Conservation (phyloP, 1,284 basidiomycete genomes). For the Cryptococcus wingfieldii region DNA sequence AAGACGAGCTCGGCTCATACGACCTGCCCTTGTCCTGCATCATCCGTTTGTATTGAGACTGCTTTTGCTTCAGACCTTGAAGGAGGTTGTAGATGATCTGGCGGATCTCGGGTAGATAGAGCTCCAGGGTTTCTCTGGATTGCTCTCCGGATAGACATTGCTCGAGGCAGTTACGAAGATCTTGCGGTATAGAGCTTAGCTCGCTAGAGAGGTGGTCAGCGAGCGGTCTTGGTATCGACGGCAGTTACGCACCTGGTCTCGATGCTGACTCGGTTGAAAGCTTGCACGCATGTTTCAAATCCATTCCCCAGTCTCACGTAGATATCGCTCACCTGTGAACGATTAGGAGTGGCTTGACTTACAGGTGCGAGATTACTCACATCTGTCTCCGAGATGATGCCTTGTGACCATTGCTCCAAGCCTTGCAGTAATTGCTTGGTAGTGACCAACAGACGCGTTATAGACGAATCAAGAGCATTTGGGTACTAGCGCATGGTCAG, state of each 20-base stretch:
- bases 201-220: constrained; percentile 57
- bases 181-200: constrained; percentile 79
- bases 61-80: constrained; percentile 86
- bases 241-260: constrained; percentile 44
- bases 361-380: constrained; percentile 22
- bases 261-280: constrained; percentile 81
- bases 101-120: constrained; percentile 86
- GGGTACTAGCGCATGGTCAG: constrained; percentile 7
- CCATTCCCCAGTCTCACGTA: constrained; percentile 96
- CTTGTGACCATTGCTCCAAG: constrained; percentile 80
- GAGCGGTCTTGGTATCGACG: background rate
- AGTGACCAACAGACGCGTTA: constrained; percentile 87
- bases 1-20: background rate
- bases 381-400: constrained; percentile 65
- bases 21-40: constrained; percentile 25
- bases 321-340: constrained; percentile 76
- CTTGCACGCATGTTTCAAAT: constrained; percentile 87
- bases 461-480: constrained; percentile 65
- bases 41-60: constrained; percentile 61
- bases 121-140: constrained; percentile 73
- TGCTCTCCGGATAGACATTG: constrained; percentile 87
- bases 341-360: background rate
- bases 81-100: constrained; percentile 88
- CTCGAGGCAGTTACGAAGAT: constrained; percentile 83
- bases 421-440: constrained; percentile 92